Evolutionary conservation across 192 early-diverging fungal genomes (phyloP), one percentile per base, ranked within the genome.

Genomic region (Backusella mclennaniae): DNA sequence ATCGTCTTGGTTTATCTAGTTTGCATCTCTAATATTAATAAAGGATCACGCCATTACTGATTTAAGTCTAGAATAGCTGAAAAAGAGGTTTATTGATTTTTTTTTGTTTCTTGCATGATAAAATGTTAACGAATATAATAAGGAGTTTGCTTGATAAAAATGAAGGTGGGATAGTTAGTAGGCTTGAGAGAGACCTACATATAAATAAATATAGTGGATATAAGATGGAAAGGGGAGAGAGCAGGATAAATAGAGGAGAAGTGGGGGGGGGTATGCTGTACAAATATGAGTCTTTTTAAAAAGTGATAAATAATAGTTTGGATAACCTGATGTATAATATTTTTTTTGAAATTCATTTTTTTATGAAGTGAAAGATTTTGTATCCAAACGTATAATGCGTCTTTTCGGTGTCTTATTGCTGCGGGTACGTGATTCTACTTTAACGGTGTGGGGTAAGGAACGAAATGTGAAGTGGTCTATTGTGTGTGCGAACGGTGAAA

Each of bases 401-500:
- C 82, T 72, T 69, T 71, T 79, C 33, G 71, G 75, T 39, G 79
- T 67, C 73, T 83, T 83, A 41, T 83, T 83, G 21, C 77, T 71
- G 9, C 68, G 77, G 36, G 82, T 73, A 12, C 49, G 52, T 29
- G 56, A 66, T 63, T 49, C 70, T 31, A 71, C 41, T 71, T 71
- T 71, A 15, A 71, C 39, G 3, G 77, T 68, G 38, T 85, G 85
- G 15, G 88, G 86, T 3, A 84, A 75, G 29, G 91, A 89, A 12
- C 96, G 83, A 80, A 92, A 96, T 0, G 95, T 92, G 19, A 90
- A 90, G 83, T 98, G 96, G 72, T 92, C 89, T 42, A 95, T 79
- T 14, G 89, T 86, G 9, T 91, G 95, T 5, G 95, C 93, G 53
- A 91, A 93, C 2, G 96, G 95, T 15, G 93, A 94, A 15, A 98